A percentile compares a stretch with the other conserved stretches of the same genome.
These are phyloP conservation scores for Aspergillus chevalieri DNA, from an alignment of 2,329 filamentous ascomycete species.

Conservation along the genomic window DNA sequence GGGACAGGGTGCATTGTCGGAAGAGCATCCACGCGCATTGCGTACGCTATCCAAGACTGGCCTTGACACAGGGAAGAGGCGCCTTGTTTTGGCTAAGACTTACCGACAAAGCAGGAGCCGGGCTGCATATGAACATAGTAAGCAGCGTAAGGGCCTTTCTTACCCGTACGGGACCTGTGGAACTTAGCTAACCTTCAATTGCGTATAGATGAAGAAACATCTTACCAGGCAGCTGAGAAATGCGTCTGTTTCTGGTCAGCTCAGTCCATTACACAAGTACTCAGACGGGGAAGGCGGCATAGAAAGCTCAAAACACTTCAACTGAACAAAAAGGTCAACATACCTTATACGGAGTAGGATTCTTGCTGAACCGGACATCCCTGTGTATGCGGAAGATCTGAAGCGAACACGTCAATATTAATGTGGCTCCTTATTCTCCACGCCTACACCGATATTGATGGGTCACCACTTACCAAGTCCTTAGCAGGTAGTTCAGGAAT, in stretches of 20 bases:
- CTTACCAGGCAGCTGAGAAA: conserved; percentile 73
- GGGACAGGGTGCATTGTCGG: no score
- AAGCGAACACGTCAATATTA: conserved; percentile 5
- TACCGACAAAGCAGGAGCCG: conserved; percentile 63
- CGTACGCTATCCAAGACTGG: neutral
- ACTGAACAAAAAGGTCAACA: conserved; percentile 13
- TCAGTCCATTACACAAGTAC: conserved; percentile 4
- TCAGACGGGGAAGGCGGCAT: neutral
- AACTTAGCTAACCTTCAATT: conserved; percentile 14
- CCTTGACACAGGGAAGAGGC: neutral
- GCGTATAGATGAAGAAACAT: conserved; percentile 3
- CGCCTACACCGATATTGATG: neutral
- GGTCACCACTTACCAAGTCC: conserved; percentile 56
- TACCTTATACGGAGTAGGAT: conserved; percentile 85
- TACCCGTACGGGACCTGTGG: conserved; percentile 66
- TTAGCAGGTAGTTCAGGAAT: conserved; percentile 81
- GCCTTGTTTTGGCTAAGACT: conserved; percentile 24
- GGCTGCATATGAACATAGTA: conserved; percentile 86
- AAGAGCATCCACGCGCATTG: neutral
- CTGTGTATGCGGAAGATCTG: conserved; percentile 79
- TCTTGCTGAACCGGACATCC: conserved; percentile 76
- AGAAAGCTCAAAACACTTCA: neutral
- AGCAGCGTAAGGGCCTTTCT: conserved; percentile 79
- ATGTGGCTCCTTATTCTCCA: conserved; percentile 3
- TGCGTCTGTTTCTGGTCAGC: conserved; percentile 53